A percentile compares a stretch with the other conserved stretches of the same genome.
These are phyloP conservation scores for Saccharomycopsis vini DNA, from an alignment of 805 yeast genomes.

Conservation along the genomic window DNA sequence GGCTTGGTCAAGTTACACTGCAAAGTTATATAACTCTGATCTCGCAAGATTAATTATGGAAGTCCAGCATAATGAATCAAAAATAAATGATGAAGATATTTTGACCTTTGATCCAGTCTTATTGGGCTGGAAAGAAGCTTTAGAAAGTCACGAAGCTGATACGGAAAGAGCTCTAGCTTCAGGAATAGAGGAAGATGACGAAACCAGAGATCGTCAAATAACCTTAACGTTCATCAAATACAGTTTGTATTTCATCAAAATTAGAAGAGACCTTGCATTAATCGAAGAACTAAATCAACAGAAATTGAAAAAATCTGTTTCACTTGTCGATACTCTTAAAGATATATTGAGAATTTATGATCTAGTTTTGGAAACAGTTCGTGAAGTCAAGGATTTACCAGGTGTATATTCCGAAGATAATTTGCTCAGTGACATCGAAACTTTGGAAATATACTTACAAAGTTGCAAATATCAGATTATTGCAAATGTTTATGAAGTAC, in stretches of 20 bases:
- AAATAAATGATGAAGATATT: constrained; percentile 30
- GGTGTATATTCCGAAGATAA: constrained; percentile 87
- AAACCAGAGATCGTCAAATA: constrained; percentile 64
- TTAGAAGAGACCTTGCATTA: constrained; percentile 60
- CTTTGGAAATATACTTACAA: constrained; percentile 40
- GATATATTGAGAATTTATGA: constrained; percentile 43
- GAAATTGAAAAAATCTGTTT: constrained; percentile 17
- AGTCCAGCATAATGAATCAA: constrained; percentile 26
- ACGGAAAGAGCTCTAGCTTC: constrained; percentile 35
- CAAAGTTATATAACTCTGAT: constrained; percentile 60
- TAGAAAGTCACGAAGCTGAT: constrained; percentile 48
- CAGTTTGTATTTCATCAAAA: constrained; percentile 52
- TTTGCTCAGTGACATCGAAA: constrained; percentile 43
- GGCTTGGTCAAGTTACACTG: constrained; percentile 53
- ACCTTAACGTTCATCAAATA: constrained; percentile 69
- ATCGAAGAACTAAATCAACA: constrained; percentile 28
- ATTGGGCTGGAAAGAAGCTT: constrained; percentile 60
- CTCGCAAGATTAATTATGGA: constrained; percentile 51
- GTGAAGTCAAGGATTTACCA: constrained; percentile 67
- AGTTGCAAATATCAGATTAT: constrained; percentile 35
- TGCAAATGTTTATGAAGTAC: constrained; percentile 36
- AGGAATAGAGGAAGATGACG: constrained; percentile 41
- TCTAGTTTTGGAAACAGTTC: constrained; percentile 42
- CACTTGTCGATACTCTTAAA: constrained; percentile 18
- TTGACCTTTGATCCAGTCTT: constrained; percentile 48